Percentiles rank a stretch among this genome's conserved stretches.
Conservation (phyloP, 169 alveolate genomes). For the Besnoitia besnoiti region DNA sequence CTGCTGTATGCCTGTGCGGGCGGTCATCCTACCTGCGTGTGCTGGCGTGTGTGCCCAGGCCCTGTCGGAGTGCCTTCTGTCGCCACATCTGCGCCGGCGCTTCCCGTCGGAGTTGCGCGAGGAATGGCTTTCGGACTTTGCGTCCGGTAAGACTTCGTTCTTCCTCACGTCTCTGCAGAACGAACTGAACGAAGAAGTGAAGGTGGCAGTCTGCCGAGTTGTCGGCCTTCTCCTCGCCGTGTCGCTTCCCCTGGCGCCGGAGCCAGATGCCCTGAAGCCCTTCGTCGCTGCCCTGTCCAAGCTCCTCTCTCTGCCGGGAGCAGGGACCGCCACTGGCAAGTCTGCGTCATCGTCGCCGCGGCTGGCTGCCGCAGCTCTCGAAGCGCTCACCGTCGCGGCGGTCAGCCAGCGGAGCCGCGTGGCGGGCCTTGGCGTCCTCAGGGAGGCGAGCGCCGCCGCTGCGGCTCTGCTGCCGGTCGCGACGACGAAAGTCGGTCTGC, state of each 20-base stretch:
- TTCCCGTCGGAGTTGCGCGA: neutral
- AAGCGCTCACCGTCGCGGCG: neutral
- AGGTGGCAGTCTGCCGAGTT: slow-evolving; percentile 15
- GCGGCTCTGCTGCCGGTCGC: slow-evolving; percentile 4
- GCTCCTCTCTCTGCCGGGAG: neutral
- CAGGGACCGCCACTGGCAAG: neutral
- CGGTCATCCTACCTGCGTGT: no score
- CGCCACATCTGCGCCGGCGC: slow-evolving; percentile 6
- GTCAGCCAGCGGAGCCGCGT: neutral
- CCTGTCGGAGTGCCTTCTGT: neutral
- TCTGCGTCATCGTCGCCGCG: neutral
- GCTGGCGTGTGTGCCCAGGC: neutral
- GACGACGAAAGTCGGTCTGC: neutral
- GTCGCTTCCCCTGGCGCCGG: slow-evolving; percentile 25
- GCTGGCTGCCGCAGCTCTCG: neutral
- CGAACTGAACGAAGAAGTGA: slow-evolving; percentile 44
- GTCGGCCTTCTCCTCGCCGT: slow-evolving; percentile 2
- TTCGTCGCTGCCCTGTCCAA: neutral
- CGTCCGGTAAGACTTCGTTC: slow-evolving; percentile 4
- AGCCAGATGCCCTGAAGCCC: neutral
- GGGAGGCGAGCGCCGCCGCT: neutral
- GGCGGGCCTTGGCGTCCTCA: neutral
- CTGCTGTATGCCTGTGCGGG: no score
- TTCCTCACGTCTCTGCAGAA: neutral
- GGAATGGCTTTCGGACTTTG: slow-evolving; percentile 23